Conservation (phyloP, 805 yeast species). For the Candida silvicultrix region DNA sequence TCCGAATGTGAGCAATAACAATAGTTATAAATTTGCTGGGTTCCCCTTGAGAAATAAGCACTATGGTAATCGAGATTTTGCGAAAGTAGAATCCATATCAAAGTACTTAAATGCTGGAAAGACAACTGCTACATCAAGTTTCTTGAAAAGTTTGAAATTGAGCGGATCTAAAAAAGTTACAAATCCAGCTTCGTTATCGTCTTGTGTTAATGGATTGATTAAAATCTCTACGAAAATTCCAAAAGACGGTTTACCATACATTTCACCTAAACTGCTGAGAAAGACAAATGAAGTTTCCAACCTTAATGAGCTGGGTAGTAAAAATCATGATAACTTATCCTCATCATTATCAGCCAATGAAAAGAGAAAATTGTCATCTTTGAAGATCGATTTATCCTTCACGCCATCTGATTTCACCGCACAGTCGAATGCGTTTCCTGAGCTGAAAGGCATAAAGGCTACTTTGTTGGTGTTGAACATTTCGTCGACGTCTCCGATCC, state of each 20-base stretch:
- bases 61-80: neutral
- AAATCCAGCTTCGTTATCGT: neutral
- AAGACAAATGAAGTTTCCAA: slow-evolving; percentile 29
- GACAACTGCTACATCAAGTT: neutral
- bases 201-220: slow-evolving; percentile 23
- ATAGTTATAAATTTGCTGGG: no score
- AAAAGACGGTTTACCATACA: slow-evolving; percentile 29
- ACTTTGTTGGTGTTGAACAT: slow-evolving; percentile 27
- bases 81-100: neutral
- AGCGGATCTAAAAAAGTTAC: neutral
- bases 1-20: neutral
- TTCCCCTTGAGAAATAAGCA: neutral
- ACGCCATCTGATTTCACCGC: slow-evolving; percentile 23
- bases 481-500: slow-evolving; percentile 31
- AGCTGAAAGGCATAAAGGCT: slow-evolving; percentile 22
- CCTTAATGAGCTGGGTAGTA: slow-evolving; percentile 27
- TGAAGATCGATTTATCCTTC: slow-evolving; percentile 25
- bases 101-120: neutral
- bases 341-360: slow-evolving; percentile 23
- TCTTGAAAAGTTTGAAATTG: neutral
- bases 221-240: slow-evolving; percentile 25
- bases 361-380: slow-evolving; percentile 17
- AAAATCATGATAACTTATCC: slow-evolving; percentile 26
- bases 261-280: slow-evolving; percentile 29
- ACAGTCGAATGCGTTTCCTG: slow-evolving; percentile 22